phyloP scores from a whole-genome alignment of 768 basidiomycete genomes.

The Mycena indigotica region DNA sequence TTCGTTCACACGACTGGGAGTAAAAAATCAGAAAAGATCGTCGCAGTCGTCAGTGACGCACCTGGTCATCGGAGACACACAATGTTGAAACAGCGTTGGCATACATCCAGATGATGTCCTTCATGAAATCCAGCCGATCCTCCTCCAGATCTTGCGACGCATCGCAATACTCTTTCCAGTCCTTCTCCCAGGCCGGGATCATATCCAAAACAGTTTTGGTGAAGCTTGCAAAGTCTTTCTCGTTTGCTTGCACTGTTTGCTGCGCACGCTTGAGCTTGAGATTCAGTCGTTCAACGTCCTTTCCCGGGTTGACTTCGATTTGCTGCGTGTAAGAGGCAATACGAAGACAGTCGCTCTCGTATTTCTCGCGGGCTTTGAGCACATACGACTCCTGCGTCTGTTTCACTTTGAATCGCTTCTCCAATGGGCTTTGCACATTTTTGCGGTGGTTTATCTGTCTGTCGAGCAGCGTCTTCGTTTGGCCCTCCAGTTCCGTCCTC shows the following conservation, averaged over 20 bases:
- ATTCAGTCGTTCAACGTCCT: slow-evolving; percentile 88
- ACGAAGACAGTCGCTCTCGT: slow-evolving; percentile 87
- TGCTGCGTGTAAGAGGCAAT: slow-evolving; percentile 96
- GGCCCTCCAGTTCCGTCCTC: slow-evolving; percentile 72
- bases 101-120: slow-evolving; percentile 94
- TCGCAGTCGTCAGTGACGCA: slow-evolving; percentile 36
- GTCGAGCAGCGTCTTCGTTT: slow-evolving; percentile 59
- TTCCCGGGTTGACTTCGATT: slow-evolving; percentile 86
- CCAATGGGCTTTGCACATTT: slow-evolving; percentile 70
- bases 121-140: slow-evolving; percentile 91
- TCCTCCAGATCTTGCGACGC: slow-evolving; percentile 95
- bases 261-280: slow-evolving; percentile 85
- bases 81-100: slow-evolving; percentile 94
- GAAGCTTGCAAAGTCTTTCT: slow-evolving; percentile 90
- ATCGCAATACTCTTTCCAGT: slow-evolving; percentile 95
- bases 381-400: slow-evolving; percentile 86
- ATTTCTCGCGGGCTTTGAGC: slow-evolving; percentile 87
- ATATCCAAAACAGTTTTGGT: slow-evolving; percentile 80
- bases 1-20: slow-evolving; percentile 84
- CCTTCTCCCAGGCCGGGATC: slow-evolving; percentile 82
- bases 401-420: slow-evolving; percentile 89
- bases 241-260: slow-evolving; percentile 88
- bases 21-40: slow-evolving; percentile 2
- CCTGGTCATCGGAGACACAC: slow-evolving; percentile 95
- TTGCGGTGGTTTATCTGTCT: slow-evolving; percentile 76